Percentiles rank a stretch among this genome's conserved stretches.
phyloP scores from a whole-genome alignment of 441 rosid species.

The Francoa sonchifolia region DNA sequence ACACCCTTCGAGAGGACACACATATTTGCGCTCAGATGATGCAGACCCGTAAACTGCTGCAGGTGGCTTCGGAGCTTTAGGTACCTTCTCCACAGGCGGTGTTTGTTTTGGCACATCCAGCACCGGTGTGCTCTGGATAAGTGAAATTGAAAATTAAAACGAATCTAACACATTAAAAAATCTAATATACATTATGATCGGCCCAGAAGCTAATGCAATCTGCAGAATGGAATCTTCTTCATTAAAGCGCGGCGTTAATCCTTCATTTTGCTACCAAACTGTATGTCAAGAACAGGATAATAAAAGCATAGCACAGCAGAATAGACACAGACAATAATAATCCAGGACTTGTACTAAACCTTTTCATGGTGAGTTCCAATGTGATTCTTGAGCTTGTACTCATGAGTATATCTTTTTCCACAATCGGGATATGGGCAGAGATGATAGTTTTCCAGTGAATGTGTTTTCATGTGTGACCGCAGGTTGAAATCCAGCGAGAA shows the following conservation, averaged over 20 bases:
- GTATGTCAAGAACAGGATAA: background rate
- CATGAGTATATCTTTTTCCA: conserved; percentile 97
- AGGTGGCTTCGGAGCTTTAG: conserved; percentile 44
- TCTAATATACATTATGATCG: background rate
- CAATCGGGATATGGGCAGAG: conserved; percentile 79
- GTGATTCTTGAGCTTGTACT: conserved; percentile 93
- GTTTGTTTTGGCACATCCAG: conserved; percentile 48
- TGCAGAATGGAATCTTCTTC: background rate
- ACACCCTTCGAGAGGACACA: conserved; percentile 84
- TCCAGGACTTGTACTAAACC: conserved; percentile 27
- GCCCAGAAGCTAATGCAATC: background rate
- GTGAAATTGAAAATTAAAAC: conserved; percentile 5
- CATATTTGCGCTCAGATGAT: conserved; percentile 69
- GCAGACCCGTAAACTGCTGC: conserved; percentile 43
- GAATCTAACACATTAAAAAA: background rate
- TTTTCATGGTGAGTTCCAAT: conserved; percentile 72
- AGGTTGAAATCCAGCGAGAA: conserved; percentile 95
- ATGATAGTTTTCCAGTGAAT: conserved; percentile 95
- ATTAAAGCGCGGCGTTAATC: too few relatives aligned
- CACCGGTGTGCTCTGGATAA: conserved; percentile 34
- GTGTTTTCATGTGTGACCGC: conserved; percentile 95
- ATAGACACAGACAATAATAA: background rate
- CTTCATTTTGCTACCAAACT: too few relatives aligned
- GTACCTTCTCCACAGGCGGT: conserved; percentile 58
- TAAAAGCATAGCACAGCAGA: background rate